phyloP scores from a whole-genome alignment of 2,329 filamentous ascomycete species.

The Aspergillus sp. region DNA sequence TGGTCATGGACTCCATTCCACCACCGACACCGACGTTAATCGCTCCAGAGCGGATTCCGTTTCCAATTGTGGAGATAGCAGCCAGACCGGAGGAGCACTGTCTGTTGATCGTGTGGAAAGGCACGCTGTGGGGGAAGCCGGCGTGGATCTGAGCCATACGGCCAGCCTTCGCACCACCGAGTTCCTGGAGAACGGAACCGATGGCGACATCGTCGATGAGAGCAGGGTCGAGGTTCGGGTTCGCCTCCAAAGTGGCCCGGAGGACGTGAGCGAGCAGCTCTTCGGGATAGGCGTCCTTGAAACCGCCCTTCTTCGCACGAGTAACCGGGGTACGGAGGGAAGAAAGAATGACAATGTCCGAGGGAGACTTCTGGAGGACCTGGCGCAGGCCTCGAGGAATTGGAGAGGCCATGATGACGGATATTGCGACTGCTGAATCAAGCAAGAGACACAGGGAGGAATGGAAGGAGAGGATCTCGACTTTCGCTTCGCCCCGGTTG shows the following conservation, averaged over 20 bases:
- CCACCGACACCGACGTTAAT: constrained; percentile 77
- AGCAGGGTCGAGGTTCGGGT: constrained; percentile 70
- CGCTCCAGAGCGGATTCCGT: constrained; percentile 72
- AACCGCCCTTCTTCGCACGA: constrained; percentile 76
- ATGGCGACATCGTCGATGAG: constrained; percentile 79
- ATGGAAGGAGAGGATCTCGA: not conserved
- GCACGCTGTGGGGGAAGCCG: constrained; percentile 70
- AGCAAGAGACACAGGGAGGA: not conserved
- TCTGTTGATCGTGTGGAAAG: constrained; percentile 84
- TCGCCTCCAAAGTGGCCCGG: constrained; percentile 69
- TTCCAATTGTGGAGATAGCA: constrained; percentile 72
- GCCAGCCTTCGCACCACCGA: constrained; percentile 86
- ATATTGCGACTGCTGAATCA: not conserved
- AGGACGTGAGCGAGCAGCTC: constrained; percentile 71
- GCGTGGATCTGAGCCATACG: constrained; percentile 88
- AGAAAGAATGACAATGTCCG: constrained; percentile 85
- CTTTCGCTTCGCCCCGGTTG: constrained; percentile 4
- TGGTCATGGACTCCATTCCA: constrained; percentile 95
- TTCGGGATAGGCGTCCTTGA: constrained; percentile 88
- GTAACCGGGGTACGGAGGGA: constrained; percentile 87
- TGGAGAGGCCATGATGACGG: constrained; percentile 46
- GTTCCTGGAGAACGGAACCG: constrained; percentile 85
- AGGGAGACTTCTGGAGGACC: constrained; percentile 75
- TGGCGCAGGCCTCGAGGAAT: constrained; percentile 69
- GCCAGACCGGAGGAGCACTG: constrained; percentile 80